phyloP scores from a whole-genome alignment of 495 filamentous ascomycete genomes.

The Chaetomium tenue region DNA sequence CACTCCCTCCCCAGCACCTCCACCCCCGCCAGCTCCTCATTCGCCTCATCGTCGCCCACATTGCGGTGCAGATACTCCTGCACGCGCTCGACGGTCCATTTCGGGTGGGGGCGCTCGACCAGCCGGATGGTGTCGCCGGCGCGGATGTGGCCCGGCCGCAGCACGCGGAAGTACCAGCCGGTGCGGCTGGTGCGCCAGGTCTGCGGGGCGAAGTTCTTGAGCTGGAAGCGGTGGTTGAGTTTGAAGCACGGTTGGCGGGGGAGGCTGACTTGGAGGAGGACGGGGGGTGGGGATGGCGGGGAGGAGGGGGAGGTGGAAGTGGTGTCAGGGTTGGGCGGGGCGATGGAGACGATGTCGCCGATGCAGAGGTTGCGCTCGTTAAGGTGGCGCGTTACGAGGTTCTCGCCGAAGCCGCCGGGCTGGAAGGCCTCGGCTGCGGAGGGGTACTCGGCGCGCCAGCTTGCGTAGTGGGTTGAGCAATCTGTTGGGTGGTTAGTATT shows the following conservation, averaged over 20 bases:
- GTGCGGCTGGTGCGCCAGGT: conserved; percentile 53
- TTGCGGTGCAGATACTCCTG: conserved; percentile 56
- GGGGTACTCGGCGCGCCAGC: conserved; percentile 48
- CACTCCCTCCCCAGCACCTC: conserved; percentile 50
- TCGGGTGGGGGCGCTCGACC: conserved; percentile 44
- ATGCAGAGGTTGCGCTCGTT: conserved; percentile 60
- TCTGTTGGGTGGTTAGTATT: conserved; percentile 32
- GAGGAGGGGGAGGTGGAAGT: background rate
- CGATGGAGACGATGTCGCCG: conserved; percentile 51
- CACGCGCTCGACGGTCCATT: conserved; percentile 56
- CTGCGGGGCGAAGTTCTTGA: conserved; percentile 53
- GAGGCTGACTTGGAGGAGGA: conserved; percentile 40
- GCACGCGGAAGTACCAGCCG: conserved; percentile 57
- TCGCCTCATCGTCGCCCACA: conserved; percentile 42
- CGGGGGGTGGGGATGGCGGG: background rate
- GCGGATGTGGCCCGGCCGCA: conserved; percentile 47
- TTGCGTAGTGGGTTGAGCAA: conserved; percentile 53
- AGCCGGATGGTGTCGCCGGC: conserved; percentile 49
- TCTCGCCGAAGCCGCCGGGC: conserved; percentile 58
- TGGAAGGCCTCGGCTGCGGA: conserved; percentile 43
- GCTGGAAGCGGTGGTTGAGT: conserved; percentile 55
- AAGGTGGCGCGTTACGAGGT: conserved; percentile 49
- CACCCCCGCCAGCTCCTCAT: conserved; percentile 48
- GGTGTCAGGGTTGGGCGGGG: conserved; percentile 6
- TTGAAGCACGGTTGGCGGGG: conserved; percentile 58